A percentile compares a stretch with the other conserved stretches of the same genome.
These are phyloP conservation scores for Suillus americanus DNA, from an alignment of 768 basidiomycete species.

Conservation along the genomic window DNA sequence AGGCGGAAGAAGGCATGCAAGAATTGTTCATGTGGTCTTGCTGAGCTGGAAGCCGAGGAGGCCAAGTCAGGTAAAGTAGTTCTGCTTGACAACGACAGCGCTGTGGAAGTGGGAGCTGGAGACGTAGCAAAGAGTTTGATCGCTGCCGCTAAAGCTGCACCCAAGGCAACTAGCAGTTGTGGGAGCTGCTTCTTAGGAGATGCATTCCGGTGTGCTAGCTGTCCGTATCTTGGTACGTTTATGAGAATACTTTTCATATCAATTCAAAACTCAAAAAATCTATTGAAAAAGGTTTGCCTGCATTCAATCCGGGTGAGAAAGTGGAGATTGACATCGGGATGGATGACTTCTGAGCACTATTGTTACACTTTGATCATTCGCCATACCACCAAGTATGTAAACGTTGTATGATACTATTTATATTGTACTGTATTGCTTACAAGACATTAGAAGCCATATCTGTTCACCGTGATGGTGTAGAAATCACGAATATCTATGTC, in stretches of 20 bases:
- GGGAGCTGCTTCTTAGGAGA: constrained; percentile 98
- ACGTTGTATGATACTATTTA: background rate
- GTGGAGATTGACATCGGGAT: constrained; percentile 87
- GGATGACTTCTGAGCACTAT: constrained; percentile 72
- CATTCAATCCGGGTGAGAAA: constrained; percentile 98
- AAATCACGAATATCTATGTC: background rate
- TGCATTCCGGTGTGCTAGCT: constrained; percentile 94
- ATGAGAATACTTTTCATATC: background rate
- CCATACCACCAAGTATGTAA: background rate
- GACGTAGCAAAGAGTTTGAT: constrained; percentile 63
- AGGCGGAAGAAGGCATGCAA: constrained; percentile 92
- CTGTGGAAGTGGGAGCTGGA: constrained; percentile 55
- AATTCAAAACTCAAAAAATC: constrained; percentile 14
- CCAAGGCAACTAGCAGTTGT: constrained; percentile 94
- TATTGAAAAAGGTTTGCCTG: constrained; percentile 78
- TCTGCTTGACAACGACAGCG: constrained; percentile 59
- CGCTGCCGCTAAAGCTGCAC: constrained; percentile 65
- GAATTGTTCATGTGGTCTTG: constrained; percentile 93
- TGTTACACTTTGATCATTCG: background rate
- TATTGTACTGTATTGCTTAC: background rate
- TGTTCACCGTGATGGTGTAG: background rate
- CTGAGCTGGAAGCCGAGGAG: constrained; percentile 90
- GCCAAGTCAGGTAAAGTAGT: constrained; percentile 58
- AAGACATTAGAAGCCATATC: background rate
- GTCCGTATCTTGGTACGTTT: constrained; percentile 89